These are phyloP conservation scores for Ploettnerulaceae sp. DNA, from an alignment of 2,329 filamentous ascomycete species.

Conservation along the genomic window DNA sequence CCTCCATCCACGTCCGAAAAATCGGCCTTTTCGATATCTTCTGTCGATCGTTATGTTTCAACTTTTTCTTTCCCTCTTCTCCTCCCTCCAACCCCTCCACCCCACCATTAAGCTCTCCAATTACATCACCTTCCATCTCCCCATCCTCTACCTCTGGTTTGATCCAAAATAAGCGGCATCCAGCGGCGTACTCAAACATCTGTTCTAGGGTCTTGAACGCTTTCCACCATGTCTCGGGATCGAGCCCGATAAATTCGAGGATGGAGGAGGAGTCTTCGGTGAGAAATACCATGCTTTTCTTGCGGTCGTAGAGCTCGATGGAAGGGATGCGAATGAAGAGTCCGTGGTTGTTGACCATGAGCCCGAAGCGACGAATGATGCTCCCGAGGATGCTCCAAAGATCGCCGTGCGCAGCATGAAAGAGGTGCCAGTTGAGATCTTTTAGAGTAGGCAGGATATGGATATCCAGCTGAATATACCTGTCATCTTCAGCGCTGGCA, in stretches of 20 bases:
- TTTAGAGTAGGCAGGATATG: slow-evolving; percentile 43
- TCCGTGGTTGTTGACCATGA: slow-evolving; percentile 59
- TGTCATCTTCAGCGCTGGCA: slow-evolving; percentile 14
- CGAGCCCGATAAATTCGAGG: slow-evolving; percentile 60
- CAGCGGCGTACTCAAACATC: slow-evolving; percentile 57
- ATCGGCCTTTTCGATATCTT: slow-evolving; percentile 51
- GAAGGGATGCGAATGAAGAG: slow-evolving; percentile 63
- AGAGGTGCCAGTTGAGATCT: slow-evolving; percentile 56
- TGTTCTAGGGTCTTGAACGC: slow-evolving; percentile 51
- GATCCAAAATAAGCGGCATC: slow-evolving; percentile 54
- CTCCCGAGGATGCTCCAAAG: slow-evolving; percentile 61
- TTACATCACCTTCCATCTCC: slow-evolving; percentile 12
- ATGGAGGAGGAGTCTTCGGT: slow-evolving; percentile 51
- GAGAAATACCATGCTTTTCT: slow-evolving; percentile 52
- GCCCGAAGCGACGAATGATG: slow-evolving; percentile 58
- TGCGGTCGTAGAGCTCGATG: slow-evolving; percentile 56
- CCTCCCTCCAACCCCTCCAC: slow-evolving; percentile 29
- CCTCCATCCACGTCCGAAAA: slow-evolving; percentile 56
- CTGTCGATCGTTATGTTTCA: slow-evolving; percentile 52
- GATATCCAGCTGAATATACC: slow-evolving; percentile 65
- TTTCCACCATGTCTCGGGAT: slow-evolving; percentile 43
- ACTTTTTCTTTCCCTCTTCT: slow-evolving; percentile 34
- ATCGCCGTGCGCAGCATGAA: slow-evolving; percentile 70
- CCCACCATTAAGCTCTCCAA: slow-evolving; percentile 14
- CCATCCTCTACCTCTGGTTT: slow-evolving; percentile 32